Evolutionary conservation across 495 filamentous ascomycete species (phyloP), one percentile per base, ranked within the genome.

Genomic region (Penicillium lividum): DNA sequence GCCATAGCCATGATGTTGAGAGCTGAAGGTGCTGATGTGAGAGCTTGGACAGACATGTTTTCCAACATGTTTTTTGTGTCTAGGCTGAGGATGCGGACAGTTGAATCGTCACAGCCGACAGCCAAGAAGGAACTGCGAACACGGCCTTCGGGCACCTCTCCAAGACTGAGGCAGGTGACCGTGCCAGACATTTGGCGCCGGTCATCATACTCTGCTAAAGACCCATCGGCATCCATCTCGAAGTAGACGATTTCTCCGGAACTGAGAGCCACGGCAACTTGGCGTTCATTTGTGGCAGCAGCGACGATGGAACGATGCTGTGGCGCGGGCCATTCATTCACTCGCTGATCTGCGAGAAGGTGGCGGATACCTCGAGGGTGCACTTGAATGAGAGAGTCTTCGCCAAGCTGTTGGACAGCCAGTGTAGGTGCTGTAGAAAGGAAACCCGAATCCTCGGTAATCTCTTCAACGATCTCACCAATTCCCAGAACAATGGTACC

Each of bases 241-340:
- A 99, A 99, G 67, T 97, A 98, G 18, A 94, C 90, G 54, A 99
- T 94, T 69, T 99, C 94, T 10, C 92, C 91, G 13, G 92, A 96
- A 65, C 92, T 96, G 36, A 99, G 75, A 15, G 93, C 94, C 42
- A 99, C 86, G 0, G 92, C 92, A 25, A 98, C 90, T 72, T 99
- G 94, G 43, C 90, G 84, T 58, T 93, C 86, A 64, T 99, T 99
- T 8, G 94, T 92, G 5, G 94, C 87, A 31, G 92, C 93, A n/a
- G 95, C 92, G 38, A 97, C 91, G 61, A 99, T 96, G 2, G 92
- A 92, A 5, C 94, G 86, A 75, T 98, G 92, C 64, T 93, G 88
- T 0, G 94, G 94, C 2, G 91, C 87, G 28, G 89, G 87, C 94
- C 94, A 99, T 66, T 97, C 93, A 67, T 96, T 96, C 36, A 97